phyloP scores from a whole-genome alignment of 371 early-diverging fungal species.

The Mortierella sp. region DNA sequence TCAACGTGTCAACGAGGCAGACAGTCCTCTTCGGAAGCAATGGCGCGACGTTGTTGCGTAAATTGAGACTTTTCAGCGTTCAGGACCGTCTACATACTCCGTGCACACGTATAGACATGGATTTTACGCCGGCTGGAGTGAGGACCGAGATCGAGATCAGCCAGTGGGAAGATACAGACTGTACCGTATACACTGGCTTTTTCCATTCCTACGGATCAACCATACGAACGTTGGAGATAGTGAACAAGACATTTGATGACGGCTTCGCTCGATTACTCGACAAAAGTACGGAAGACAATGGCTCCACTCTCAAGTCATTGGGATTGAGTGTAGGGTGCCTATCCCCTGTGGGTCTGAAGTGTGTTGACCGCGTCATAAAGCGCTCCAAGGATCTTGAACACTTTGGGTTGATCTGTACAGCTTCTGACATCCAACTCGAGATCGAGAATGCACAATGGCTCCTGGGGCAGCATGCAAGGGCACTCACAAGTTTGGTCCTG shows the following conservation, averaged over 20 bases:
- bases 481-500: background rate
- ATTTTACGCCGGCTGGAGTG: background rate
- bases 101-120: background rate
- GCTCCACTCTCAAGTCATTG: background rate
- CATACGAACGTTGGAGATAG: background rate
- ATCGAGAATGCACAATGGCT: background rate
- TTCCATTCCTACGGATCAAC: background rate
- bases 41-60: background rate
- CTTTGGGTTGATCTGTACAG: background rate
- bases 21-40: background rate
- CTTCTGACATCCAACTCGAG: background rate
- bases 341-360: background rate
- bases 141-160: background rate
- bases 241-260: background rate
- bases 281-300: background rate
- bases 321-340: background rate
- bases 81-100: background rate
- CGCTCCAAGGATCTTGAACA: background rate
- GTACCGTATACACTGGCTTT: background rate
- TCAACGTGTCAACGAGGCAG: background rate
- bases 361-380: background rate
- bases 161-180: background rate
- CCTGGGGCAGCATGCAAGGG: background rate
- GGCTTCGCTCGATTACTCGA: background rate
- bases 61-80: background rate